Percentiles rank a stretch among this genome's conserved stretches.
Evolutionary conservation across 202 grass and related monocot genomes (phyloP).

Genomic region (Sporobolus alterniflorus): DNA sequence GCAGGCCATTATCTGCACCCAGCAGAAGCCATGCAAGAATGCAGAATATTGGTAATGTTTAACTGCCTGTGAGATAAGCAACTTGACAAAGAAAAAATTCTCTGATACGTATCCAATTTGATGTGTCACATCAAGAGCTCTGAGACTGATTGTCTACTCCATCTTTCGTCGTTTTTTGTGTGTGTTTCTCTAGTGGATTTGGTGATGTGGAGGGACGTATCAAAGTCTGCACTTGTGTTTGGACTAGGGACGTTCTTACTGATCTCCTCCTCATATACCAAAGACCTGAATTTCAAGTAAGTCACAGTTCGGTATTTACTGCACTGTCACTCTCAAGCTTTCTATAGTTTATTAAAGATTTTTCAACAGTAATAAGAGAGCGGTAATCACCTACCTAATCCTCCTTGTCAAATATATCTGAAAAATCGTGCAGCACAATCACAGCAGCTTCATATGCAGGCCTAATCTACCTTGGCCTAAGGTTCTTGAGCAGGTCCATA

Average conservation of each 20-base stretch:
- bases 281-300: conserved; percentile 92
- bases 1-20: conserved; percentile 30
- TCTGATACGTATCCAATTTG: background rate
- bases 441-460: conserved; percentile 82
- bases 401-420: conserved; percentile 24
- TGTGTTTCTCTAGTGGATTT: conserved; percentile 70
- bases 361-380: background rate
- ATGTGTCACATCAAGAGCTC: conserved; percentile 10
- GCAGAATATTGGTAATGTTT: conserved; percentile 86
- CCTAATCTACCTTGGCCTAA: conserved; percentile 79
- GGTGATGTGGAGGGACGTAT: conserved; percentile 97
- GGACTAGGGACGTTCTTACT: conserved; percentile 92
- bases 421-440: conserved; percentile 67
- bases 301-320: background rate
- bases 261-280: conserved; percentile 87
- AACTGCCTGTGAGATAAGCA: background rate
- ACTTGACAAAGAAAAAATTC: background rate
- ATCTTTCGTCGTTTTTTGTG: background rate
- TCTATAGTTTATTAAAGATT: background rate
- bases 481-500: conserved; percentile 81
- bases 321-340: background rate
- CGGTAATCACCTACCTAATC: background rate
- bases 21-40: conserved; percentile 60
- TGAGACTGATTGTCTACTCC: background rate
- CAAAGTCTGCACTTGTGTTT: conserved; percentile 95